Base-by-base conservation (phyloP, 345 rosid genomes). In the Garcia nutans region DNA sequence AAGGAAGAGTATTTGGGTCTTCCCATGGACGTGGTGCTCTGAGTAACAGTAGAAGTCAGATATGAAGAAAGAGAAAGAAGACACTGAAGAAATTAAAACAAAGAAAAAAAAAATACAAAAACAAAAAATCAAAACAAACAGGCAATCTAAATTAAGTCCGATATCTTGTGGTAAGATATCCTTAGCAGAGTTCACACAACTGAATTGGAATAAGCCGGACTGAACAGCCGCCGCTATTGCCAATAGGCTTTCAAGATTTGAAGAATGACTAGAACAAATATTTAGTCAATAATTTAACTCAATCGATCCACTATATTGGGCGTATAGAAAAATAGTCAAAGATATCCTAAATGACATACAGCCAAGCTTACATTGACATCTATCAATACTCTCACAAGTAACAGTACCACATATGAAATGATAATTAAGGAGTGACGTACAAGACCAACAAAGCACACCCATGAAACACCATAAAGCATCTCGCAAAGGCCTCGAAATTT, bases 11-110 rank as follows among this genome's bases (percentile, higher is more conserved):
- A 73, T 77, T 86, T 3, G 96, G 92, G 78, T 96, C 98, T 86
- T 96, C 98, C 98, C 98, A 91, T 13, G 94, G 90, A 12, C 93
- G 90, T 60, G 96, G 91, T 61, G 89, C 85, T 65, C 94, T 93
- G 88, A 79, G 50, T 55, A 70, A 62, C 17, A 72, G 16, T n/a
- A 24, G 12, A 75, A 42, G 54, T 28, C 70, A 70, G n/a, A 41
- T 26, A 24, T 45, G 11, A 60, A 33, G n/a, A 37, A 33, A 52
- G 50, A 15, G n/a, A 10, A 5, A 66, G 41, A 22, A 52, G 16
- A 15, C 19, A n/a, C 16, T 19, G 2, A 37, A 64, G 7, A 8
- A 23, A 64, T 37, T 44, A 44, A 44, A 10, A 44, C 11, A 11
- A 13, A 24, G 23, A 64, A 7, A 37, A 11, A 33, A 20, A 2